Percentiles rank a stretch among this genome's conserved stretches.
phyloP scores from a whole-genome alignment of 257 asterid genomes.

The Fraxinus pennsylvanica region DNA sequence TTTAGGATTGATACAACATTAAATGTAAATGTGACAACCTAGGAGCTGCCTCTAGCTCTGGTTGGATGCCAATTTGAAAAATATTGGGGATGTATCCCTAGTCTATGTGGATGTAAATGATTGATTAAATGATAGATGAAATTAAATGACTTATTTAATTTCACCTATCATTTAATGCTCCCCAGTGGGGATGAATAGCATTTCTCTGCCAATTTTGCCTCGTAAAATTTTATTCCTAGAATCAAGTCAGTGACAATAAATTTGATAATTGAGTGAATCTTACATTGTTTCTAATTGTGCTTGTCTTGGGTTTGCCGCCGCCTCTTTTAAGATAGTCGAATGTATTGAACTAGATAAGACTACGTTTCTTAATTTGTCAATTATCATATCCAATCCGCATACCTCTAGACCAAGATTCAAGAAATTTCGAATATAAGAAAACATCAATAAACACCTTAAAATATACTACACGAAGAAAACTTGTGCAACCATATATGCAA shows the following conservation, averaged over 20 bases:
- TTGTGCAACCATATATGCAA: slow-evolving; percentile 31
- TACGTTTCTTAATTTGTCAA: no score
- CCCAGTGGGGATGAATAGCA: no score
- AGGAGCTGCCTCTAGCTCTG: not conserved
- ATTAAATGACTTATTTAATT: no score
- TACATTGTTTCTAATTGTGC: not conserved
- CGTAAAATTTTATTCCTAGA: not conserved
- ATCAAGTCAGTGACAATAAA: not conserved
- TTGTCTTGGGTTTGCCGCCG: not conserved
- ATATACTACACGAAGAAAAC: not conserved
- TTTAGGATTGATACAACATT: not conserved
- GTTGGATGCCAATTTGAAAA: no score
- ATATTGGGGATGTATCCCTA: no score
- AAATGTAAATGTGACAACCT: not conserved
- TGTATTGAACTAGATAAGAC: not conserved
- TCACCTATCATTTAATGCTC: no score
- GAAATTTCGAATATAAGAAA: not conserved
- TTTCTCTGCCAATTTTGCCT: not conserved
- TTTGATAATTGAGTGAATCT: not conserved
- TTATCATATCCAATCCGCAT: not conserved
- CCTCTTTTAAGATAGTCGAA: not conserved
- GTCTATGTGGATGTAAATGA: no score
- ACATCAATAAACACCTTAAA: not conserved
- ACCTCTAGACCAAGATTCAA: not conserved
- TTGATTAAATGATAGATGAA: no score